Base-by-base conservation (phyloP, 768 basidiomycete genomes). In the Trametes maxima region DNA sequence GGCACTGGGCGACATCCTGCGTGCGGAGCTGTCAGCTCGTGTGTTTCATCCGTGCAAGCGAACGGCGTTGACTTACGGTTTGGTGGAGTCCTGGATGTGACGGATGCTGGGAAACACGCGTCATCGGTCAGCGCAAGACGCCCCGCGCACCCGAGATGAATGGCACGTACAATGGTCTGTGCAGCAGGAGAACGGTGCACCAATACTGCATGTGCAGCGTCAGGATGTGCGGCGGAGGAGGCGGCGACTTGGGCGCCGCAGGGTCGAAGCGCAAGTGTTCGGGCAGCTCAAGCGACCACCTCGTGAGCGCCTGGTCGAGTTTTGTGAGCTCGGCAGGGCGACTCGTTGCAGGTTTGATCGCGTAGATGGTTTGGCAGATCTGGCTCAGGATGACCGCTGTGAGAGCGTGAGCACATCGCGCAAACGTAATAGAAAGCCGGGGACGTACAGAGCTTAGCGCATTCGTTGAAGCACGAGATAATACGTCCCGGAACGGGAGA, bases 171-270 rank as follows among this genome's bases (percentile, higher is more conserved):
- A 92, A 92, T 12, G 90, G 90, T 17, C 90, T 83, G 71, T 92
- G 90, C 51, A 92, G 74, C 28, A 93, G 69, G 35, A 93, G 70
- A 22, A 87, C 84, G 12, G 89, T 83, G 69, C 88, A 90, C 91
- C 91, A 93, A 68, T 92, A 92, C 68, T 90, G 88, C 89, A 92
- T 88, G 69, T 92, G 90, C 51, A 93, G 75, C 42, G 87, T 88
- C 57, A 92, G 74, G 24, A 90, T 74, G 65, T 90, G 86, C 4
- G 90, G 89, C 1, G 80, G 80, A 6, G 82, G 82, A 19, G 77
- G 70, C 16, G 73, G 70, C 19, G 73, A 73, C 70, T 74, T 82
- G 59, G 72, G 70, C 14, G 79, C 74, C 16, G 78, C 80, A 24
- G 82, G 75, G 62, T 89, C 87, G 66, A 83, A 85, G 40, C 86